Evolutionary conservation across 2,329 filamentous ascomycete species (phyloP).

Genomic region (Diaporthe australafricana): DNA sequence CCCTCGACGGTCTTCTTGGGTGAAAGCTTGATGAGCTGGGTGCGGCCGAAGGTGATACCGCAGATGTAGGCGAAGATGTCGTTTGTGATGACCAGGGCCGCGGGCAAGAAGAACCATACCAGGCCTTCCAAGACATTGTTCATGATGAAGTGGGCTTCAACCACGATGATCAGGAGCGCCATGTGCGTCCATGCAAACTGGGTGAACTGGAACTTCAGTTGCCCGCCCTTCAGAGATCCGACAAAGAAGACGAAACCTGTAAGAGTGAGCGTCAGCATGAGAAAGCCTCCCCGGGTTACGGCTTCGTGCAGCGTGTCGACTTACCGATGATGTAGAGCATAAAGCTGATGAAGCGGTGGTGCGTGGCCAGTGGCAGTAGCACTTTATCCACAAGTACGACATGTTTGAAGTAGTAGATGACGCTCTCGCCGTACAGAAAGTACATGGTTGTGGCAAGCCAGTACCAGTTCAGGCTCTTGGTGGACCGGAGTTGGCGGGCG

Average conservation of each 20-base stretch:
- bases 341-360: slow-evolving; percentile 99
- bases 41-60: slow-evolving; percentile 95
- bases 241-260: slow-evolving; percentile 98
- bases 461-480: slow-evolving; percentile 98
- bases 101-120: slow-evolving; percentile 99
- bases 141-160: slow-evolving; percentile 99
- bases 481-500: slow-evolving; percentile 90
- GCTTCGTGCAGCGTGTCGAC: slow-evolving; percentile 45
- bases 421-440: slow-evolving; percentile 97
- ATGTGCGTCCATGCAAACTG: slow-evolving; percentile 99
- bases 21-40: slow-evolving; percentile 96
- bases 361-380: slow-evolving; percentile 90
- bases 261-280: slow-evolving; percentile 37
- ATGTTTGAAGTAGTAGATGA: slow-evolving; percentile 99
- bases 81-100: slow-evolving; percentile 95
- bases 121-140: slow-evolving; percentile 99
- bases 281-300: background rate
- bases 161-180: slow-evolving; percentile 97
- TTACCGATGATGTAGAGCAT: slow-evolving; percentile 96
- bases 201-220: slow-evolving; percentile 98
- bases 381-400: slow-evolving; percentile 95
- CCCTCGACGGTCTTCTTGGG: slow-evolving; percentile 99
- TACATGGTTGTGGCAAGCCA: slow-evolving; percentile 99
- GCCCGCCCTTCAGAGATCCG: slow-evolving; percentile 89
- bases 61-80: slow-evolving; percentile 99